Evolutionary conservation across 2,329 filamentous ascomycete species (phyloP).

Genomic region (Penicillium sp.): DNA sequence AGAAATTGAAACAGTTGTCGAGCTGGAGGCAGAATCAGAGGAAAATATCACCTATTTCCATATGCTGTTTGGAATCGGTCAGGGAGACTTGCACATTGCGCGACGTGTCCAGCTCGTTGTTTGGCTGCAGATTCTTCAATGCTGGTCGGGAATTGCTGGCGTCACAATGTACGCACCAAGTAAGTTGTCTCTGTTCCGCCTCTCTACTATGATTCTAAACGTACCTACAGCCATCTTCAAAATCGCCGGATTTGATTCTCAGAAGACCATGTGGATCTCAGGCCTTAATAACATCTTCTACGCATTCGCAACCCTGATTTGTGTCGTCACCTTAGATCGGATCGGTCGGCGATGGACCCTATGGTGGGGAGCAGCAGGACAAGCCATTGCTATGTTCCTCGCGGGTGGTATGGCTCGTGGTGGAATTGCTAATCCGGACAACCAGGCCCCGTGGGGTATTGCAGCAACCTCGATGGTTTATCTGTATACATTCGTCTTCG

Average conservation of each 20-base stretch:
- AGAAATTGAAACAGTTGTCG: constrained; percentile 38
- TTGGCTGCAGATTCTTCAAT: constrained; percentile 38
- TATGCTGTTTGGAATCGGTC: constrained; percentile 33
- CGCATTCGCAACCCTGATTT: neutral
- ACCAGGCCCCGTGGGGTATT: no score
- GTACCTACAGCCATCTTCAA: no score
- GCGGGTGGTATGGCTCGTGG: constrained; percentile 54
- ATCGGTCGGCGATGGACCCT: constrained; percentile 42
- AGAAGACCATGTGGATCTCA: constrained; percentile 63
- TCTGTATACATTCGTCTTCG: constrained; percentile 22
- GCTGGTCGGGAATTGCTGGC: constrained; percentile 25
- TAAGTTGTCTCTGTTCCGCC: neutral
- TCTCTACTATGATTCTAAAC: no score
- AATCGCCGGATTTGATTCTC: constrained; percentile 51
- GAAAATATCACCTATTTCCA: constrained; percentile 24
- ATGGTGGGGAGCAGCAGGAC: constrained; percentile 36
- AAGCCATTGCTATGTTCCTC: constrained; percentile 50
- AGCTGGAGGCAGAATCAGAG: constrained; percentile 27
- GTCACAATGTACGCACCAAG: constrained; percentile 6
- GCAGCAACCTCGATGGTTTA: neutral
- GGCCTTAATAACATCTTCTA: constrained; percentile 50
- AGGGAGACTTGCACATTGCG: constrained; percentile 31
- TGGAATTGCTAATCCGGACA: no score
- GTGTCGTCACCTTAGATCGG: constrained; percentile 39
- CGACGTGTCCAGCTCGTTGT: constrained; percentile 35